Base-by-base conservation (phyloP, 345 rosid species). In the Sonneratia alba region DNA sequence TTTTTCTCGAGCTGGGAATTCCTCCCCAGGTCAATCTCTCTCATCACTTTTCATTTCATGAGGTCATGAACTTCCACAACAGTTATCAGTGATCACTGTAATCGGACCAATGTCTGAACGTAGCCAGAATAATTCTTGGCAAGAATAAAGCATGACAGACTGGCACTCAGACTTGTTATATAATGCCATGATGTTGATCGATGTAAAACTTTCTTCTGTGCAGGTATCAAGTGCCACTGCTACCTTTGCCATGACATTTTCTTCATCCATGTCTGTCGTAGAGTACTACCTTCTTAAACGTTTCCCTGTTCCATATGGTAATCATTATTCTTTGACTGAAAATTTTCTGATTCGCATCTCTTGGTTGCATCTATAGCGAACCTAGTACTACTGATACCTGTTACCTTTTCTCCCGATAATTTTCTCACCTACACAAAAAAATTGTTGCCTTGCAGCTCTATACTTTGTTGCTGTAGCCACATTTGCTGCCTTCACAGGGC, bases 291-390 rank as follows among this genome's bases (percentile, higher is more conserved):
- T 83, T 65, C 76, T 83, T 3, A 81, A 81, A 34, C 83, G 84
- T 71, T 83, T 83, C 63, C 83, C 84, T 24, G 81, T 83, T 66
- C 84, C 87, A 65, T 81, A 79, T 6, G 84, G 87, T 81, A 59
- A 73, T 27, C 32, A 27, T 27, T 27, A 27, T 27, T 27, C 32
- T 27, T 27, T 27, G 32, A 27, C 32, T 0, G 32, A 27, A 27
- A 27, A 0, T 0, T 27, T 27, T 27, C 32, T 27, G 32, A 27
- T 27, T 27, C 32, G 32, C 32, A 27, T 27, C 32, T 27, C 32
- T 27, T 27, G 32, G 61, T 64, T 13, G 11, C 15, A 47, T 34
- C 36, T 18, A 1, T 69, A 18, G 32, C 32, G 32, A 27, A 27
- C 32, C 32, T 27, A 27, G 32, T 27, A 27, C 32, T 27, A 27